Percentiles rank a stretch among this genome's conserved stretches.
Evolutionary conservation across 169 alveolate genomes (phyloP).

Genomic region (Plasmodium chabaudi): DNA sequence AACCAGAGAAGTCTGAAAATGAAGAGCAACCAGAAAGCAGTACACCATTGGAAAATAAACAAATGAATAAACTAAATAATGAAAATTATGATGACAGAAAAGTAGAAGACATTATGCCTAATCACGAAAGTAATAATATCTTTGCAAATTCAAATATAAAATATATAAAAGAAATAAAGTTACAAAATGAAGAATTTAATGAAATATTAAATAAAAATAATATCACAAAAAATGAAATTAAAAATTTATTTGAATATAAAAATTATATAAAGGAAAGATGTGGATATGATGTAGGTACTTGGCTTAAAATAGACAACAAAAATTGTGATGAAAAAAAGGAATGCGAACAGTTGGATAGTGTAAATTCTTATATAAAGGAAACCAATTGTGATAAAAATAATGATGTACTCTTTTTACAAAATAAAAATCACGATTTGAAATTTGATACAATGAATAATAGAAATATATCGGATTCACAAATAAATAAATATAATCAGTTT

Average conservation of each 20-base stretch:
- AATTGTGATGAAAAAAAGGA: not conserved
- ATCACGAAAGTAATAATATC: not conserved
- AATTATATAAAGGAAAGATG: conserved; percentile 66
- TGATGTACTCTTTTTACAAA: not conserved
- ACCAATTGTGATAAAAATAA: not conserved
- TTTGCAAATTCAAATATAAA: not conserved
- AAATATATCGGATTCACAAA: not conserved
- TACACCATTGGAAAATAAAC: not conserved
- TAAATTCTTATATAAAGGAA: not conserved
- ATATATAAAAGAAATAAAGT: conserved; percentile 61
- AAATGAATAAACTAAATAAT: not conserved
- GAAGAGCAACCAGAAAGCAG: not conserved
- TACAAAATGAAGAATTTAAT: conserved; percentile 57
- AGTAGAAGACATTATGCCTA: not conserved
- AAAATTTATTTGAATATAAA: conserved; percentile 30
- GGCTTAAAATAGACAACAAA: conserved; percentile 7
- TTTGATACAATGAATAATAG: conserved; percentile 15
- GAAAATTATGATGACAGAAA: not conserved
- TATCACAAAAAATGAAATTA: conserved; percentile 20
- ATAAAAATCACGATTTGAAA: conserved; percentile 8
- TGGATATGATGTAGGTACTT: conserved; percentile 51
- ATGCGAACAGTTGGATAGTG: not conserved
- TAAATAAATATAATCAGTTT: conserved; percentile 22
- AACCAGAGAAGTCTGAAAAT: not conserved
- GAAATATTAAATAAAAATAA: conserved; percentile 36